Evolutionary conservation across 768 basidiomycete genomes (phyloP), one percentile per base, ranked within the genome.

Genomic region (Suillus decipiens): DNA sequence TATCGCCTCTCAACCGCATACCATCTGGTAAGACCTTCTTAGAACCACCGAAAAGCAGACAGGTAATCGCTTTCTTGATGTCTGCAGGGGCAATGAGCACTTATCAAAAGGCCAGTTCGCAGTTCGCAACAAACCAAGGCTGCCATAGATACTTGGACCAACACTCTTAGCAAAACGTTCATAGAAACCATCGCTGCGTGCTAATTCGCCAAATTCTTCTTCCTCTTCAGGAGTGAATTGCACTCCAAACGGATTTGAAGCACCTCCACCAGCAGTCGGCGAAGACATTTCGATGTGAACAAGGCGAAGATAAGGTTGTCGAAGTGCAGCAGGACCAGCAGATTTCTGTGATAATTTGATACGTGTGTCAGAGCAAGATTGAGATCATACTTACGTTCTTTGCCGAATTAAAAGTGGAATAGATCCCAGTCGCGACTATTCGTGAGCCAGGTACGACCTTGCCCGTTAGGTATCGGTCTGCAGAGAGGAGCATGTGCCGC

Each of bases 21-120:
- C 97, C 96, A 73, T 99, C 97, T 9, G 97, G 97, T 6, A 99
- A 78, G 57, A 97, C 82, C 77, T 99, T 99, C 80, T 95, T 99
- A 22, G 95, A 96, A 7, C 97, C 97, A 34, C 97, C 97, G 68
- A 99, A 95, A 8, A 99, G 80, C n/a, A 99, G 80, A 74, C 96
- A 99, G 0, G 92, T 86, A 56, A 99, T 95, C 5, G 97, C 94
- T 68, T 98, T 99, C 79, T 99, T 99, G 70, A 99, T 99, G 74
- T 99, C 97, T 96, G 59, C 37, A 24, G n/a, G 39, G 12, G 28
- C 50, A 19, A 31, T 73, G 31, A 71, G 68, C 41, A 47, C 45
- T 8, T 19, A 41, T 57, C 19, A 2, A 41, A 17, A 57, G 41
- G 11, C 28, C 11, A 57, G 10, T 19, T 28, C 24, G 7, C 24